Base-by-base conservation (phyloP, 306 rosid genomes). In the Begonia loranthoides region DNA sequence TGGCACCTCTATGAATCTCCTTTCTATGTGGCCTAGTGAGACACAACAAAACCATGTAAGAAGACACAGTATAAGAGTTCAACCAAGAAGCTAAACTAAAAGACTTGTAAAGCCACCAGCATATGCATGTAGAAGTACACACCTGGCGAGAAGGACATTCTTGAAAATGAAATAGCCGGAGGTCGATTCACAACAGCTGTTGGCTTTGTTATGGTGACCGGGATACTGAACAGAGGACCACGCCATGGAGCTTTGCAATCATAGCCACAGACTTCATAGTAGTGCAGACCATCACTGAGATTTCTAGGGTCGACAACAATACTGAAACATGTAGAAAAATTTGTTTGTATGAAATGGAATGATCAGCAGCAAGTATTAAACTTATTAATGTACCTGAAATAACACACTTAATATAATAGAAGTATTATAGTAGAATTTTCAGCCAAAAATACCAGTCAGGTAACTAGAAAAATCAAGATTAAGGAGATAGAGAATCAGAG, bases 201-300 rank as follows among this genome's bases (percentile, higher is more conserved):
- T 59, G 97, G 80, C 79, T 85, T 90, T 56, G 87, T 82, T 67
- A 90, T 74, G 49, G 94, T 90, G 52, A 90, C 68, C 9, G 97
- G 97, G 62, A 90, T 73, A 76, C 95, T 78, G 74, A 90, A 90
- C 34, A 90, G 79, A 48, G 97, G 95, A n/a, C 97, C 97, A 12
- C 92, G 94, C 94, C 95, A 80, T 55, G 95, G 94, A 64, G 94
- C 94, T 58, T 90, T 90, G 79, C 87, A 85, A 60, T 90, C 94
- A 69, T 85, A 55, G 41, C 92, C 97, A 70, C 68, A 78, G 57
- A 90, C 71, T 78, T 90, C 97, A 65, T 63, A 78, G 66, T 79
- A 90, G 73, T 90, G 97, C 64, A 90, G 79, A 57, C 97, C 95
- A 61, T 82, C 86, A 51, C 76, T 45, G 51, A 90, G 86, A 66